A percentile compares a stretch with the other conserved stretches of the same genome.
phyloP scores from a whole-genome alignment of 2,329 filamentous ascomycete genomes.

The Cryphonectria nitschkei region DNA sequence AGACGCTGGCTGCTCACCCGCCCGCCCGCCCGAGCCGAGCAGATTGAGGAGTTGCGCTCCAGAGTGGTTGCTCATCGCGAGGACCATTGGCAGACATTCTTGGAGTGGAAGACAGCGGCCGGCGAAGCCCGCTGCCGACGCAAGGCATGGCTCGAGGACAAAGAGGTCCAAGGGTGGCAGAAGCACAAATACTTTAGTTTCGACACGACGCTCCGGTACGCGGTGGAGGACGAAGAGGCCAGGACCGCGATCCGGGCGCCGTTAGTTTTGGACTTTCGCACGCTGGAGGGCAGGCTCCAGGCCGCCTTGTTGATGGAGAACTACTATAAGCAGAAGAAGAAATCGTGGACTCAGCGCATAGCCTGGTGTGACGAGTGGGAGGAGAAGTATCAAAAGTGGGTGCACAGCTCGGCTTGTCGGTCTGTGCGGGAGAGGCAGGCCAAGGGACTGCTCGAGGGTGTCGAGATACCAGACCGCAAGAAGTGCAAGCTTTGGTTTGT shows the following conservation, averaged over 20 bases:
- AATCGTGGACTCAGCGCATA: no score
- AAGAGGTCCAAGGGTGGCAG: neutral
- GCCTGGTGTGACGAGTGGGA: neutral
- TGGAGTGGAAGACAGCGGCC: neutral
- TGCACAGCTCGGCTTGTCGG: neutral
- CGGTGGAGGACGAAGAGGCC: neutral
- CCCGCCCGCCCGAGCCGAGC: neutral
- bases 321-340: rapidly evolving
- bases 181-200: neutral
- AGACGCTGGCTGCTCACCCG: neutral
- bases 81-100: neutral
- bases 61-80: neutral
- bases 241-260: neutral
- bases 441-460: neutral
- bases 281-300: conserved; percentile 5
- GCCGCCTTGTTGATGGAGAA: conserved; percentile 4
- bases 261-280: conserved; percentile 13
- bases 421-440: neutral
- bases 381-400: neutral
- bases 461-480: neutral
- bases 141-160: neutral
- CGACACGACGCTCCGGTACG: neutral
- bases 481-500: neutral
- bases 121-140: neutral
- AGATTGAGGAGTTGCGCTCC: neutral